A percentile compares a stretch with the other conserved stretches of the same genome.
These are phyloP conservation scores for Nemania serpens DNA, from an alignment of 2,329 filamentous ascomycete species.

Conservation along the genomic window DNA sequence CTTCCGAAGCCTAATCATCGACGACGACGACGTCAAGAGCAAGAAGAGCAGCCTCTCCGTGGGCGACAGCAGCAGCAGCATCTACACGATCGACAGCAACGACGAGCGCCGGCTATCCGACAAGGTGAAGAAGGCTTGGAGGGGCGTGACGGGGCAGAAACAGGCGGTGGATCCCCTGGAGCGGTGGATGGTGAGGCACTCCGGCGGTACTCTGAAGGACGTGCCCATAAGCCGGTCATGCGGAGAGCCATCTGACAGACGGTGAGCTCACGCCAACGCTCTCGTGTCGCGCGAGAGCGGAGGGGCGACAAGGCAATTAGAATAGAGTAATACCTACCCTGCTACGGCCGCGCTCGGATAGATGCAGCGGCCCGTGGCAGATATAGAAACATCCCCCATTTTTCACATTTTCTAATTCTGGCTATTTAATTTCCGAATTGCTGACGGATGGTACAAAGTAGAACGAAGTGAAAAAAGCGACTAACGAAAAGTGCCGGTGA, in stretches of 20 bases:
- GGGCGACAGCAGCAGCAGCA: slow-evolving; percentile 14
- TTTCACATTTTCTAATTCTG: not conserved
- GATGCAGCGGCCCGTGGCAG: not conserved
- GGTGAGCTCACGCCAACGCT: not conserved
- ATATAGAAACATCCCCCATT: not conserved
- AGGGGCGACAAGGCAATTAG: not conserved
- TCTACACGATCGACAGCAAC: slow-evolving; percentile 2
- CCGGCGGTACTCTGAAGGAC: slow-evolving; percentile 33
- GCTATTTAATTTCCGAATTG: not conserved
- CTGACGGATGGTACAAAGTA: not conserved
- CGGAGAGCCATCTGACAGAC: not conserved
- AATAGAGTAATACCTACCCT: not conserved
- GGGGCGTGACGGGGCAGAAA: slow-evolving; percentile 22
- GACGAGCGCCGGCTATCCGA: slow-evolving; percentile 20
- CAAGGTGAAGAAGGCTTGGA: slow-evolving; percentile 23
- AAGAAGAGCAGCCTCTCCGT: slow-evolving; percentile 2
- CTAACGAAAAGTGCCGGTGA: not conserved
- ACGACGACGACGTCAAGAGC: not conserved
- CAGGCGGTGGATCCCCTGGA: slow-evolving; percentile 32
- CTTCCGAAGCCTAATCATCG: not conserved
- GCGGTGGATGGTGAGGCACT: slow-evolving; percentile 37
- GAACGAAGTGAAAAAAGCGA: too few species aligned
- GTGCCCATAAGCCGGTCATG: not conserved
- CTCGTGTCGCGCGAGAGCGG: not conserved
- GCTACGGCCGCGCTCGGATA: not conserved